Base-by-base conservation (phyloP, 306 rosid species). In the Vigna reflexopilosa region DNA sequence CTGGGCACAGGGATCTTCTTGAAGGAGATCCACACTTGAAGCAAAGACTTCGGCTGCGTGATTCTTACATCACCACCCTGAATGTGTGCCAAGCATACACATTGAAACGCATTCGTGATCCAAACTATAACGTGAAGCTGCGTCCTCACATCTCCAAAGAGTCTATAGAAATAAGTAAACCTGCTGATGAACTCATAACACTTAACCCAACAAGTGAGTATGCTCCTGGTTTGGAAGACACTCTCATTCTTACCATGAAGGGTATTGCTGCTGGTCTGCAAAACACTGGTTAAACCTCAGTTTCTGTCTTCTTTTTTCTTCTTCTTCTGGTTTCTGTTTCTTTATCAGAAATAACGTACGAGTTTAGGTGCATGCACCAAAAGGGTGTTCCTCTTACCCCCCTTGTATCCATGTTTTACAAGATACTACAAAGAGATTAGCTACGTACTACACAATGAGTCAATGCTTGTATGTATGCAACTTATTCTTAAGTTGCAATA, bases 201-300 rank as follows among this genome's bases (percentile, higher is more conserved):
- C 90, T 94, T 40, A 94, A 94, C 86, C 98, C 96, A 0, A 89
- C 89, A 49, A 94, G 98, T 28, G 98, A 94, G 22, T 94, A 89
- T 48, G 98, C 98, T 0, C 98, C 97, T 42, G 98, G 98, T 79
- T 83, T 94, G 78, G 98, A 94, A 86, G 98, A 94, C 84, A 94
- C 98, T 63, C 95, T 94, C 79, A 91, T 94, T 78, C 83, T 91
- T 85, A 94, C 98, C 67, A 94, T 94, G 98, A 94, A 94, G 91
- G 98, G 98, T 72, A 89, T 94, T 81, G 98, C 98, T 73, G 98
- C 98, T 75, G 98, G 98, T 66, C 0, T 94, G 87, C 98, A 94
- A 78, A 94, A 94, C 91, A 94, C 98, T 1, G 98, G 98, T 79
- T 93, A 83, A 82, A 54, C 34, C 44, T 15, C 47, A 63, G 68